Evolutionary conservation across 306 rosid species (phyloP).

Genomic region (Cucurbita argyrosperma): DNA sequence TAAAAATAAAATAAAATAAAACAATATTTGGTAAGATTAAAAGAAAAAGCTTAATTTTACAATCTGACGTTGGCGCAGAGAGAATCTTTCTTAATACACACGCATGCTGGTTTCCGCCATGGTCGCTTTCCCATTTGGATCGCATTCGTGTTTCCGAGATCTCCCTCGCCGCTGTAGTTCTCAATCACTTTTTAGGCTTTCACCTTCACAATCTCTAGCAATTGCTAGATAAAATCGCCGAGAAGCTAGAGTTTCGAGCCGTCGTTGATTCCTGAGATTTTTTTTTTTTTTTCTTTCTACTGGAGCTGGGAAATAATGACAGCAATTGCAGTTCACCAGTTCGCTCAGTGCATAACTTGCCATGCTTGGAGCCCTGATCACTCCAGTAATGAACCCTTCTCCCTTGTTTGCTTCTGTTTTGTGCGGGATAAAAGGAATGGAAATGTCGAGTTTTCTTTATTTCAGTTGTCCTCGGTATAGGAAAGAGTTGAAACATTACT

Average conservation of each 20-base stretch:
- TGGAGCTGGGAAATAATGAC: conserved; percentile 32
- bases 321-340: conserved; percentile 53
- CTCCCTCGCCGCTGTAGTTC: neutral
- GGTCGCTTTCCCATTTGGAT: conserved; percentile 1
- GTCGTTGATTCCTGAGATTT: neutral
- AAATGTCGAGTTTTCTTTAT: neutral
- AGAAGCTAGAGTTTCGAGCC: neutral
- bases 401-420: neutral
- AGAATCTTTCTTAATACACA: neutral
- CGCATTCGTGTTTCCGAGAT: conserved; percentile 3
- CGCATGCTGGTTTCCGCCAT: neutral
- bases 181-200: neutral
- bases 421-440: neutral
- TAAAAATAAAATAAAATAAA: no score
- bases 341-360: conserved; percentile 75
- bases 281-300: neutral
- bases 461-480: neutral
- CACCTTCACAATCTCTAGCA: neutral
- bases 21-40: no score
- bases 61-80: neutral
- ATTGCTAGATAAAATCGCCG: neutral
- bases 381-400: conserved; percentile 37
- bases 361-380: conserved; percentile 91
- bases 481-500: neutral
- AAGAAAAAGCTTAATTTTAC: neutral